Conservation (phyloP, 192 early-diverging fungal genomes). For the Chytriomyces sp. region DNA sequence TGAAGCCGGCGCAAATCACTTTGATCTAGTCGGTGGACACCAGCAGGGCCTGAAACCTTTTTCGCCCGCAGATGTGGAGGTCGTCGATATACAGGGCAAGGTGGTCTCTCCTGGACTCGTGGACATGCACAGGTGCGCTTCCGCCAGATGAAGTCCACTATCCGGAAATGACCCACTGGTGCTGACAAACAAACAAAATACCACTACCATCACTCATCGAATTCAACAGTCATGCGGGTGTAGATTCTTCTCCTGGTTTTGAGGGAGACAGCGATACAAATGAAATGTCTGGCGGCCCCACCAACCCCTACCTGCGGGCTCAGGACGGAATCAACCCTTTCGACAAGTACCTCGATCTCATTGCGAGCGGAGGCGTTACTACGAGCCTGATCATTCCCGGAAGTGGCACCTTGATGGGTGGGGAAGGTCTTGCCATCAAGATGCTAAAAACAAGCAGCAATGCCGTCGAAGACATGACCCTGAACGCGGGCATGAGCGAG, state of each 20-base stretch:
- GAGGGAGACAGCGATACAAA: slow-evolving; percentile 61
- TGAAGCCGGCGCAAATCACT: not conserved
- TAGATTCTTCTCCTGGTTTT: slow-evolving; percentile 65
- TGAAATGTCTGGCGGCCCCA: slow-evolving; percentile 64
- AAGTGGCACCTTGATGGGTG: slow-evolving; percentile 77
- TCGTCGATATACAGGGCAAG: slow-evolving; percentile 61
- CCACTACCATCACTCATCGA: not conserved
- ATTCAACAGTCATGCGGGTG: slow-evolving; percentile 65
- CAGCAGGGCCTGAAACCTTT: too few relatives aligned
- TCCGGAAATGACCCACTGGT: not conserved
- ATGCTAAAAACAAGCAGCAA: slow-evolving; percentile 54
- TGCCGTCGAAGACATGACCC: slow-evolving; percentile 68
- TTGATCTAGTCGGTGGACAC: too few relatives aligned
- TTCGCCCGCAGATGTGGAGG: slow-evolving; percentile 13
- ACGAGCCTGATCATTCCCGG: slow-evolving; percentile 77
- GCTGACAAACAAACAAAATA: not conserved
- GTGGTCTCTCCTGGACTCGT: slow-evolving; percentile 79
- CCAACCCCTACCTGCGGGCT: slow-evolving; percentile 64
- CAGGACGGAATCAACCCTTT: slow-evolving; percentile 65
- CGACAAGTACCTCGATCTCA: not conserved
- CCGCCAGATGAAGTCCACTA: not conserved
- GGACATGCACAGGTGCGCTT: slow-evolving; percentile 63
- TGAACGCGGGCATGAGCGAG: slow-evolving; percentile 52
- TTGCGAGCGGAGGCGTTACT: slow-evolving; percentile 68
- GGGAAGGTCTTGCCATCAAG: slow-evolving; percentile 74